Evolutionary conservation across 495 filamentous ascomycete genomes (phyloP), one percentile per base, ranked within the genome.

Genomic region (Delitschia confertaspora): DNA sequence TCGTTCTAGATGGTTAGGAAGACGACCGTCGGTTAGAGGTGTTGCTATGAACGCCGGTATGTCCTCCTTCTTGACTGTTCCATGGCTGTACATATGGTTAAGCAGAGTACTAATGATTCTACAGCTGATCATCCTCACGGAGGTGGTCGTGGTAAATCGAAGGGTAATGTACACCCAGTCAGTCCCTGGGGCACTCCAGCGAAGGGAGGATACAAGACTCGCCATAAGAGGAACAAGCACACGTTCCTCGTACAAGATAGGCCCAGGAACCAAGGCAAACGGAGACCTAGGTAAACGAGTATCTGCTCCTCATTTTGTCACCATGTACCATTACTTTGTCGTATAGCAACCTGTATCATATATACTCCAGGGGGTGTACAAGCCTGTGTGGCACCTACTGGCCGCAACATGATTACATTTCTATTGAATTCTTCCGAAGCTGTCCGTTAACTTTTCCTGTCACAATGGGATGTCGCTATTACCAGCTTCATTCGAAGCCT

Each of bases 121-220:
- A 33, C 45, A 78, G 75, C 69, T 48, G 93, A 98, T 53, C 91
- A 98, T 75, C 88, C 91, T 54, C 91, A 98, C 66, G 91, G 91
- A 74, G 91, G 91, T 81, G 91, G 91, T 61, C 74, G 93, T 69
- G 91, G 91, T 61, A 98, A 98, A 70, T 93, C 86, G 18, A 96
- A 98, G 82, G 88, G 91, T 73, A 96, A 96, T 63, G 74, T 84
- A 42, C 69, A 91, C 60, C 88, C 93, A 32, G 84, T 87, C 60
- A 93, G 85, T 69, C 88, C 88, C 46, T 98, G 91, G 91, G 93
- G 93, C 56, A 79, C 76, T 60, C 87, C 86, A 66, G 77, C 91
- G 60, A 98, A 98, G 76, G 82, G 82, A 54, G 91, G 91, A 29
- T 96, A 84, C 75, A 98, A 96, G 73, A 98, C 91, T 39, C 78